These are phyloP conservation scores for Herpetospermum pedunculosum DNA, from an alignment of 306 rosid genomes.

Conservation along the genomic window DNA sequence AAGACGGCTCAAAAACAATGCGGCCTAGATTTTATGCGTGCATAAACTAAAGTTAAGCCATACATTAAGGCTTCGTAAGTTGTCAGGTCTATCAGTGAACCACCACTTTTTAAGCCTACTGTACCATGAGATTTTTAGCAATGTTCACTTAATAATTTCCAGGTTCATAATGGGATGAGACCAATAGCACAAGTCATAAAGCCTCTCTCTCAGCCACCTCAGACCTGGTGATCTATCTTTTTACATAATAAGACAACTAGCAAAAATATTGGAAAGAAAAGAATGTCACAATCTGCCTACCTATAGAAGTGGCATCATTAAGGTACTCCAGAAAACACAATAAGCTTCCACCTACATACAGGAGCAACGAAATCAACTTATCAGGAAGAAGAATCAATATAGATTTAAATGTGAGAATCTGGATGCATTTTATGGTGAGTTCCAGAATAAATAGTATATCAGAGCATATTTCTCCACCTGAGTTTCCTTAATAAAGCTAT, in stretches of 20 bases:
- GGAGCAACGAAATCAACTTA: neutral
- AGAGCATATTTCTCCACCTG: neutral
- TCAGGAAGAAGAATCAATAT: neutral
- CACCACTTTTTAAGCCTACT: neutral
- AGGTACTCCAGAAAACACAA: slow-evolving; percentile 32
- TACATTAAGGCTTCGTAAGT: neutral
- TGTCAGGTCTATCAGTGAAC: neutral
- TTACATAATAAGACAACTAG: neutral
- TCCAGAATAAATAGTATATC: neutral
- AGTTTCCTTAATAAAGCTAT: neutral
- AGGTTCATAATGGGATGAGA: neutral
- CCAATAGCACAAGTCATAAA: neutral
- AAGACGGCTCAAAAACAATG: neutral
- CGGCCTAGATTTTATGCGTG: slow-evolving; percentile 1
- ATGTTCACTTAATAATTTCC: neutral
- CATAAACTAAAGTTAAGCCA: neutral
- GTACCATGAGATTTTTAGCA: neutral
- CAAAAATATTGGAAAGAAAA: slow-evolving; percentile 1
- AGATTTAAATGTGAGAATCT: neutral
- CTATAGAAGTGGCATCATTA: slow-evolving; percentile 28
- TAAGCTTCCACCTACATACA: slow-evolving; percentile 28
- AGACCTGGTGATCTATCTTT: neutral
- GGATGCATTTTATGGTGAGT: neutral
- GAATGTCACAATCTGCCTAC: slow-evolving; percentile 24
- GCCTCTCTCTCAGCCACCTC: neutral